Evolutionary conservation across 768 basidiomycete genomes (phyloP), one percentile per base, ranked within the genome.

Genomic region (Mycena capillaripes): DNA sequence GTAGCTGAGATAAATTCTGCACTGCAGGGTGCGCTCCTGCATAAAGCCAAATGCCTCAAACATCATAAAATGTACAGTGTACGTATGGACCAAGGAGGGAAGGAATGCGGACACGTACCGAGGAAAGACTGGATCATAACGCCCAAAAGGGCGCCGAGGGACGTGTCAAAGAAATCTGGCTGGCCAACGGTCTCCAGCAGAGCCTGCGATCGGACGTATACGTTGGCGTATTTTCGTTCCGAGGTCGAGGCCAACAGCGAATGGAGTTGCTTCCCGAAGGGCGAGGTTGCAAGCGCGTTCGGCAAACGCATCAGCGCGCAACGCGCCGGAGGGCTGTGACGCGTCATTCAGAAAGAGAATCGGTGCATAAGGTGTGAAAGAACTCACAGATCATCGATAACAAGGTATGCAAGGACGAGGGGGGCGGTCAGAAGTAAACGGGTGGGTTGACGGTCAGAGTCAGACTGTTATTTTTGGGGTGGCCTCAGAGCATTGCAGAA

Each of bases 1-100:
- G 93, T 95, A 95, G 93, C 93, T 94, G 93, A 95, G 93, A 89
- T 93, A 87, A 80, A 75, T 91, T 95, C 93, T 93, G 91, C 93
- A 94, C 81, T 85, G 92, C 91, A 89, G 88, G 89, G 83, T 76
- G 78, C 86, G 71, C 71, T 72, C 89, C 85, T 84, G 89, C 93
- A 19, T 73, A 65, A 73, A 73, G 72, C 72, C 72, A 73, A 73
- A 73, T 73, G 72, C 72, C 72, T 73, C 72, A 73, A 69, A 69
- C 72, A 73, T 73, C 72, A 69, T 30, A 27, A 38, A n/a, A n/a
- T 58, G 48, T n/a, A 40, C 78, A 86, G 84, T 23, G n/a, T 48
- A 7, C 14, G 25, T 17, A 23, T 5, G 23, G 34, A 36, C 30
- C 14, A 58, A 38, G n/a, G 48, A 44, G 36, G 19, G 21, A 40